Evolutionary conservation across 73 alveolate species (phyloP), one percentile per base, ranked within the genome.

Genomic region (Diophrys appendiculata): DNA sequence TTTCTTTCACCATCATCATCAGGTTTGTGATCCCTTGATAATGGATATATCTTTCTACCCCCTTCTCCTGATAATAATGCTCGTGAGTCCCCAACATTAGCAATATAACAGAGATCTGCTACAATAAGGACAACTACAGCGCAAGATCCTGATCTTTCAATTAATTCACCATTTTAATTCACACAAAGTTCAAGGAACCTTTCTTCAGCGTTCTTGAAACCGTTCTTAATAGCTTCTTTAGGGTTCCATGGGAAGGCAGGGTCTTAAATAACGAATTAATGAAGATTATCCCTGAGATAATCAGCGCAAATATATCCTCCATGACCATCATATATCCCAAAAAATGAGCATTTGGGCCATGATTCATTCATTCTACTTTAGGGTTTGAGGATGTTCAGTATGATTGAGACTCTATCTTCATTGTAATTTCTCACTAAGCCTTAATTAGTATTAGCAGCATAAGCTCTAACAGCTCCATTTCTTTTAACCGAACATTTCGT

Each of bases 311-410:
- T 77, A 35, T 86, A 81, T 0, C 99, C 99, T 5, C 98, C 99
- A 73, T 95, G 99, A 0, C 99, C 99, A 81, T 95, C 99, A 73
- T 95, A 95, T 35, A 95, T 88, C 29, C 99, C 98, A 85, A 95
- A 95, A 83, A 95, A 95, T 2, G 98, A 93, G 72, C 98, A 95
- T 86, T 91, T 93, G 29, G 99, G 99, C 98, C 98, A 95, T 11
- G 68, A 52, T 56, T 89, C 96, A 73, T 73, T 67, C 55, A 55
- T 55, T 52, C 91, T 73, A 79, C 82, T 69, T 52, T 74, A 68
- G 26, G 96, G 96, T 60, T 92, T 89, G 28, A 76, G 79, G 60
- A 92, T 92, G 78, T 90, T 92, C 33, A 92, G 82, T 22, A 90
- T 91, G 33, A 90, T 92, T 2, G 94, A 80, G 29, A 90, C 98